Percentiles rank a stretch among this genome's conserved stretches.
These are phyloP conservation scores for Aspergillus ruber DNA, from an alignment of 2,329 filamentous ascomycete species.

Conservation along the genomic window DNA sequence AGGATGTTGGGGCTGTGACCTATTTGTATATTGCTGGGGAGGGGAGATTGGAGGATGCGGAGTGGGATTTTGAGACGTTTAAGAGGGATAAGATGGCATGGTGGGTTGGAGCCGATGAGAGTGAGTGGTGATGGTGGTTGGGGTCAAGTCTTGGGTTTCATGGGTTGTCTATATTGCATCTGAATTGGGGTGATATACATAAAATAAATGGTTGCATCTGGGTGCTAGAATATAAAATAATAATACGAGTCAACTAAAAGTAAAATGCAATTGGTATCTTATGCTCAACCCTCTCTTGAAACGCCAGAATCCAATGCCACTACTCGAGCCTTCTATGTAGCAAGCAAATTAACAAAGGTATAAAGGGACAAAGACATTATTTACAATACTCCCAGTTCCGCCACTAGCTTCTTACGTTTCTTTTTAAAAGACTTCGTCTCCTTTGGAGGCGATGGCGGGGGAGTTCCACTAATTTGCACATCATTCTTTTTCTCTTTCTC, in stretches of 20 bases:
- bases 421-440: not conserved
- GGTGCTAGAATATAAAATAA: not conserved
- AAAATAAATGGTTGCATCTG: not conserved
- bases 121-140: slow-evolving; percentile 30
- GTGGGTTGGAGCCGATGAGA: slow-evolving; percentile 48
- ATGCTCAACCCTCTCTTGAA: not conserved
- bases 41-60: slow-evolving; percentile 56
- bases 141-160: no score
- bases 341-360: not conserved
- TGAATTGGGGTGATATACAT: not conserved
- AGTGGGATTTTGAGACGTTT: slow-evolving; percentile 89
- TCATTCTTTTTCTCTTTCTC: slow-evolving; percentile 5
- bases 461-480: slow-evolving; percentile 22
- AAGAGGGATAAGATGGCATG: slow-evolving; percentile 63
- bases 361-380: not conserved
- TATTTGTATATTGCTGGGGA: slow-evolving; percentile 57
- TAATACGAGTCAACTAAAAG: not conserved
- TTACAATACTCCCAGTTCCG: not conserved
- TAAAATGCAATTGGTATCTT: not conserved
- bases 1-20: slow-evolving; percentile 48
- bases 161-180: not conserved
- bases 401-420: not conserved
- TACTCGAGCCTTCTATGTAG: not conserved
- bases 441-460: slow-evolving; percentile 7
- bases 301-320: not conserved